Evolutionary conservation across 306 rosid genomes (phyloP).

Genomic region (Rosa rugosa): DNA sequence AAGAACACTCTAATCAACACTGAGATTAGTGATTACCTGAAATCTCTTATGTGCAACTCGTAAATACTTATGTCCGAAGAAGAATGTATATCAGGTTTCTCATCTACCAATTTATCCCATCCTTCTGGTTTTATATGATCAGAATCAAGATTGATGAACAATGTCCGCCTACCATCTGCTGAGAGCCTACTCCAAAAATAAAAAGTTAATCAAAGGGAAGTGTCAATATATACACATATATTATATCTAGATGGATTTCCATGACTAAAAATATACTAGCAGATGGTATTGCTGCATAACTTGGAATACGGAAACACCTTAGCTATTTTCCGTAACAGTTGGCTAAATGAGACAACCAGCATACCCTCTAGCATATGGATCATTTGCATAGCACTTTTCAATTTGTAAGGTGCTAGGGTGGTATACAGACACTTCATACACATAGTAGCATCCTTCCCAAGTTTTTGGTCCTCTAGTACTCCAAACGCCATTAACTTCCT

Average conservation of each 20-base stretch:
- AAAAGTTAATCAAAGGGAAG: conserved; percentile 15
- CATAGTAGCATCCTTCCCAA: conserved; percentile 92
- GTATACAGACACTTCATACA: conserved; percentile 80
- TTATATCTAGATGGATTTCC: neutral
- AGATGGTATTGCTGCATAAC: conserved; percentile 12
- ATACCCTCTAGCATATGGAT: conserved; percentile 98
- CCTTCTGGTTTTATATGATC: conserved; percentile 67
- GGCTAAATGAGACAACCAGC: conserved; percentile 33
- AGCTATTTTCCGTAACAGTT: conserved; percentile 30
- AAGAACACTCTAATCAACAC: conserved; percentile 14
- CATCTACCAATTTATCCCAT: conserved; percentile 71
- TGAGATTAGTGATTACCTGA: conserved; percentile 54
- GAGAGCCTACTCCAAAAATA: conserved; percentile 65
- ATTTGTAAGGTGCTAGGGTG: conserved; percentile 73
- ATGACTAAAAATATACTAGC: neutral
- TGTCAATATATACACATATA: conserved; percentile 8
- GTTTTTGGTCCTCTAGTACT: conserved; percentile 65
- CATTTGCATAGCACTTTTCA: conserved; percentile 79
- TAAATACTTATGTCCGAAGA: conserved; percentile 85
- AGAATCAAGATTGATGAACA: conserved; percentile 59
- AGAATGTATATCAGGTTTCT: conserved; percentile 62
- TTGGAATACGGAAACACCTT: conserved; percentile 32
- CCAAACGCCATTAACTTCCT: conserved; percentile 87
- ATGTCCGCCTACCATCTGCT: conserved; percentile 65
- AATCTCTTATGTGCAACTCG: conserved; percentile 89